Percentiles rank a stretch among this genome's conserved stretches.
These are phyloP conservation scores for Peltaster fructicola DNA, from an alignment of 2,329 filamentous ascomycete genomes.

Conservation along the genomic window DNA sequence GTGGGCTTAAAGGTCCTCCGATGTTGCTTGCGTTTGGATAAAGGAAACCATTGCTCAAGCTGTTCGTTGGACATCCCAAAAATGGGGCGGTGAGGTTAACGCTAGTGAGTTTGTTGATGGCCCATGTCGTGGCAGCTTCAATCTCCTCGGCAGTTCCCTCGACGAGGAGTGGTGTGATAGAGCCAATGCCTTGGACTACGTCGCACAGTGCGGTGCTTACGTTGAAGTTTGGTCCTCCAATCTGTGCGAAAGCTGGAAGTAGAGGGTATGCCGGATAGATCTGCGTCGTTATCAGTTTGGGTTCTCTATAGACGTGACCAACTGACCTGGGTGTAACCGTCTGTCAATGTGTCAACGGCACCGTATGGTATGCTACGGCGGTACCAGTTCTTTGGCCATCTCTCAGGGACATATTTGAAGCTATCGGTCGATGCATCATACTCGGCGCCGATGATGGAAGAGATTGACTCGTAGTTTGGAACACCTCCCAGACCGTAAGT, in stretches of 20 bases:
- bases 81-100: slow-evolving; percentile 13
- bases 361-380: slow-evolving; percentile 13
- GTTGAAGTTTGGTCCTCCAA: slow-evolving; percentile 18
- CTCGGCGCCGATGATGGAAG: slow-evolving; percentile 14
- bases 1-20: slow-evolving; percentile 16
- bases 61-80: slow-evolving; percentile 18
- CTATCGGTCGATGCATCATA: slow-evolving; percentile 10
- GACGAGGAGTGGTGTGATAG: slow-evolving; percentile 18
- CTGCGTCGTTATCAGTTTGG: too few species aligned
- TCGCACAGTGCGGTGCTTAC: slow-evolving; percentile 18
- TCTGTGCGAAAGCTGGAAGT: slow-evolving; percentile 9
- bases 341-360: slow-evolving; percentile 15
- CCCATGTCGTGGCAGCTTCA: slow-evolving; percentile 13
- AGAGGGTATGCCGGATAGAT: neutral
- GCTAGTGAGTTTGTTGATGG: slow-evolving; percentile 16
- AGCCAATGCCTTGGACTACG: slow-evolving; percentile 20
- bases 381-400: slow-evolving; percentile 16
- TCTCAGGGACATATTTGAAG: slow-evolving; percentile 15
- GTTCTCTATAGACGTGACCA: too few species aligned
- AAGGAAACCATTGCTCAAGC: slow-evolving; percentile 14
- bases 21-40: slow-evolving; percentile 14
- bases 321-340: slow-evolving; percentile 18
- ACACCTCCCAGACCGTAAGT: slow-evolving; percentile 21
- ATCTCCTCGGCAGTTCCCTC: slow-evolving; percentile 11
- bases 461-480: slow-evolving; percentile 18